Conservation (phyloP, 345 rosid genomes). For the Turnera subulata region DNA sequence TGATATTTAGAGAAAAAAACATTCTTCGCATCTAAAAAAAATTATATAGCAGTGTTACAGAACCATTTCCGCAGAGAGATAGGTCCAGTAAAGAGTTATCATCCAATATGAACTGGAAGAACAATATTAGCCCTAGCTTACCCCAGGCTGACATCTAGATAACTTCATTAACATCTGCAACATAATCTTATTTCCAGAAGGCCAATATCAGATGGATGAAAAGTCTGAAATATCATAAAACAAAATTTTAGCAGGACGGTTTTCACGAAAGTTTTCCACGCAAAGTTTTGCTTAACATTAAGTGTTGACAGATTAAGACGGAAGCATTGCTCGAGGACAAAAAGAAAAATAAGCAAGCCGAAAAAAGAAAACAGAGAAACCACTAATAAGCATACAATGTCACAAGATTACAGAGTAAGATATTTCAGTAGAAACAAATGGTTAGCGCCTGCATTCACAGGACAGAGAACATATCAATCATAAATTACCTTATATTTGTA, state of each 20-base stretch:
- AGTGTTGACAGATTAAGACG: too few species aligned
- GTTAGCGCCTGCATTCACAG: too few species aligned
- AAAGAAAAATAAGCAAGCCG: too few species aligned
- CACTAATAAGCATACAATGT: too few species aligned
- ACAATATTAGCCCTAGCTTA: neutral
- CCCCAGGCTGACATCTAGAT: neutral
- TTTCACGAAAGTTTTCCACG: neutral
- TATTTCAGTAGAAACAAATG: too few species aligned
- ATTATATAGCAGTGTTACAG: neutral
- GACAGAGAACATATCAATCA: too few species aligned
- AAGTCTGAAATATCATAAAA: neutral
- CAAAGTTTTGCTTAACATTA: neutral
- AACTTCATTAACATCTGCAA: neutral
- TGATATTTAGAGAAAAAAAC: neutral
- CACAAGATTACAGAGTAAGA: too few species aligned
- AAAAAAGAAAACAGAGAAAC: too few species aligned
- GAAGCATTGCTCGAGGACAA: too few species aligned
- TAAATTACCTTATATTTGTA: too few species aligned
- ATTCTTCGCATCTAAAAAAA: neutral
- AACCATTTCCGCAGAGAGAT: neutral
- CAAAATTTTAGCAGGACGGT: neutral
- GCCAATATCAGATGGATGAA: neutral
- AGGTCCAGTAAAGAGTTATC: neutral
- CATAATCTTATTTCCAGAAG: neutral
- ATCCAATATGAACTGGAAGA: neutral